Evolutionary conservation across 768 basidiomycete genomes (phyloP).

Genomic region (Krasilnikovozyma curviuscula): DNA sequence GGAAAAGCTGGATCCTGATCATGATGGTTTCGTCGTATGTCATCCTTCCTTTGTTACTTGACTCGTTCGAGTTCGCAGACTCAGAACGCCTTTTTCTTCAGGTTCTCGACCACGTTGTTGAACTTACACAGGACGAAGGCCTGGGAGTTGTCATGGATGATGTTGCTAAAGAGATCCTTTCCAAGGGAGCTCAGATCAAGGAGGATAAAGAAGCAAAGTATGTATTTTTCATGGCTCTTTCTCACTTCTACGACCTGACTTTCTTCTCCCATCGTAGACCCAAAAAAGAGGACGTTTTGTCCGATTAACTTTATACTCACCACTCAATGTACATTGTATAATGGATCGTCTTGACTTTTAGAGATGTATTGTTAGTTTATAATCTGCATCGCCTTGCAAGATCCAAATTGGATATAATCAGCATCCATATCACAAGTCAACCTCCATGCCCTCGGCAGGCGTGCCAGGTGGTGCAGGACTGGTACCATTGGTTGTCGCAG

Average conservation of each 20-base stretch:
- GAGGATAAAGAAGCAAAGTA: conserved; percentile 44
- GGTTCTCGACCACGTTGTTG: conserved; percentile 71
- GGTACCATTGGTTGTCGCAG: too few relatives aligned
- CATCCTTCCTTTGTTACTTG: background rate
- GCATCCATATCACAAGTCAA: too few relatives aligned
- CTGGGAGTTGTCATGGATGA: conserved; percentile 63
- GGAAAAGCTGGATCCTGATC: conserved; percentile 84
- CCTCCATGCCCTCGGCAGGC: too few relatives aligned
- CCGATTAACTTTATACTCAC: conserved; percentile 20
- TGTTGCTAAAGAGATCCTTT: conserved; percentile 59
- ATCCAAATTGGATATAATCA: too few relatives aligned
- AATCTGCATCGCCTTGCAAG: too few relatives aligned
- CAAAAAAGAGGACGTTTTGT: conserved; percentile 90
- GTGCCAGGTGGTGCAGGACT: too few relatives aligned
- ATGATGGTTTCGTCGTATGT: conserved; percentile 75
- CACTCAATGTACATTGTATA: too few relatives aligned
- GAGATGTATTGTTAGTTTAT: too few relatives aligned
- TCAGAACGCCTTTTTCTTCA: conserved; percentile 1
- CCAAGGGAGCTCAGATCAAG: conserved; percentile 24
- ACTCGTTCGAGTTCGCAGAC: background rate
- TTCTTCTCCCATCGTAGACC: conserved; percentile 32
- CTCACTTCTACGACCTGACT: background rate
- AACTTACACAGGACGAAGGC: conserved; percentile 58
- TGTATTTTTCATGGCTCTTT: conserved; percentile 37
- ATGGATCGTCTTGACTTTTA: too few relatives aligned